Evolutionary conservation across 2,329 filamentous ascomycete species (phyloP), one percentile per base, ranked within the genome.

Genomic region (Eurotiales sp.): DNA sequence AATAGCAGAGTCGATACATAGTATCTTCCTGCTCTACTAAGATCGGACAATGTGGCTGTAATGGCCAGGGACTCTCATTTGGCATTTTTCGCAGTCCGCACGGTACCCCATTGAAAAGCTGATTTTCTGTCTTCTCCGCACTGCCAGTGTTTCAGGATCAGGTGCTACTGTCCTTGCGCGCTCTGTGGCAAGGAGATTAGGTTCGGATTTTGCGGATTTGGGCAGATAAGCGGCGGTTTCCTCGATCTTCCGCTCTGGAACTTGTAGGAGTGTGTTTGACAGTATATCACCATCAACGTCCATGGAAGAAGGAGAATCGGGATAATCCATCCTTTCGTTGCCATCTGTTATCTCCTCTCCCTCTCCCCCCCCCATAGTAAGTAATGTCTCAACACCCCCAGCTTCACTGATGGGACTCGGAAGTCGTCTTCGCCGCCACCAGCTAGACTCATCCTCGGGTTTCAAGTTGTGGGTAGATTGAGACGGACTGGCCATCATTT

Each of bases 91-190:
- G 64, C 87, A 91, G 67, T 89, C 87, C 11, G 84, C 79, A 56
- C 87, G 77, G 71, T 86, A 90, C 46, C 87, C 87, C 81, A 90
- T 89, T 61, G 85, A 87, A 66, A 90, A 86, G 55, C 79, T 83
- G 65, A 81, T 82, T 70, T 86, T 87, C 42, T 61, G 56, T 40
- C 59, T 60, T 21, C 43, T 50, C 14, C 50, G 23, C 1, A 23
- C 39, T 2, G 47, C 17, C 30, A 41, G 12, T n/a, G 42, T n/a
- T 11, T 25, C n/a, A 25, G 10, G 29, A 19, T n/a, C 44, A 6
- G 8, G 29, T n/a, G 23, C 12, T 36, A n/a, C 6, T 27, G 21
- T 27, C 23, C 17, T 21, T 4, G 21, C 7, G 11, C n/a, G 21
- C 11, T 6, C 17, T 27, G 27, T 6, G n/a, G 21, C 5, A n/a